These are phyloP conservation scores for Chrysanthemum lavandulifolium DNA, from an alignment of 129 eudicot species.

Conservation along the genomic window DNA sequence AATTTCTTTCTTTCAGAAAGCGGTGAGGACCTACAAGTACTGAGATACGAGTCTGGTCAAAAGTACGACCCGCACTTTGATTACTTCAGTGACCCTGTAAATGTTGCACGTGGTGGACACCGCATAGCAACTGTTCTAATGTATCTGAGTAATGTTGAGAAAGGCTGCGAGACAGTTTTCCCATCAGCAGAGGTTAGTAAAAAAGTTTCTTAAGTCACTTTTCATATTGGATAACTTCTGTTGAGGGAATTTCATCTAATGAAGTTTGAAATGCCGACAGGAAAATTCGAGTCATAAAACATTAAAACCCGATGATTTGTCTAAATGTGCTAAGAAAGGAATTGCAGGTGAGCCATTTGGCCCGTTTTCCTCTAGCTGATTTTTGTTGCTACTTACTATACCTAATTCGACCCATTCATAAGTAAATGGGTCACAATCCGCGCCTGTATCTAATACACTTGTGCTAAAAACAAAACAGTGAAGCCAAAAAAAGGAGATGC, in stretches of 20 bases:
- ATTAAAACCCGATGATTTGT: constrained; percentile 51
- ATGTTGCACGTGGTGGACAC: no score
- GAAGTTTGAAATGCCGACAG: constrained; percentile 29
- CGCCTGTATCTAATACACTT: constrained; percentile 8
- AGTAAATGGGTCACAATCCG: not conserved
- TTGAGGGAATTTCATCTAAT: not conserved
- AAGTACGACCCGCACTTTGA: no score
- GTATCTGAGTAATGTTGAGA: no score
- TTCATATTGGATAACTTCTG: not conserved
- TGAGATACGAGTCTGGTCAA: no score
- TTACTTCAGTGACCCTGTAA: no score
- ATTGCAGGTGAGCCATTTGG: constrained; percentile 61
- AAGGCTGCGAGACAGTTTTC: no score
- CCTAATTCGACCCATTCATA: not conserved
- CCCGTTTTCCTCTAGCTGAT: not conserved
- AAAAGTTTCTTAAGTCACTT: no score
- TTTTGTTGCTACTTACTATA: not conserved
- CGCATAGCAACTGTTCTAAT: no score
- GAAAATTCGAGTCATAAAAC: constrained; percentile 57
- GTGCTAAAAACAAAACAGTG: constrained; percentile 37
- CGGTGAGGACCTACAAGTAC: no score
- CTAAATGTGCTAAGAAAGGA: constrained; percentile 90
- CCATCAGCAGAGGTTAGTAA: no score
- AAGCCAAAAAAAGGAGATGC: constrained; percentile 96
- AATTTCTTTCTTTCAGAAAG: no score